A percentile compares a stretch with the other conserved stretches of the same genome.
Conservation (phyloP, 1,284 basidiomycete genomes). For the Cutaneotrichosporon cyanovorans region DNA sequence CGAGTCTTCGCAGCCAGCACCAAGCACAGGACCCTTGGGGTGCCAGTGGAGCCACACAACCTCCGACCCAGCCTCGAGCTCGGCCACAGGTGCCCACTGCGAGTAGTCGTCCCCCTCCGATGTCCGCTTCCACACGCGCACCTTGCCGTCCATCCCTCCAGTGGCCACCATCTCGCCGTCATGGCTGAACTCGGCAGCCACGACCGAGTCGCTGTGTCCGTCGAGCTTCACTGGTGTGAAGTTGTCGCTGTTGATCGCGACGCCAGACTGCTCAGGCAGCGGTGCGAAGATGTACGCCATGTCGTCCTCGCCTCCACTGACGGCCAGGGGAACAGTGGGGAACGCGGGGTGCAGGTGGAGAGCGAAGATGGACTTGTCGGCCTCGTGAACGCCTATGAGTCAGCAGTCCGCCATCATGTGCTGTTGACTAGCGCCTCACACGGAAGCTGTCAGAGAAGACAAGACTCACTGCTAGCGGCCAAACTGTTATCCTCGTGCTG, state of each 20-base stretch:
- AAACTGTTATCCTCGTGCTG: conserved; percentile 27
- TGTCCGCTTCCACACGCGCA: conserved; percentile 81
- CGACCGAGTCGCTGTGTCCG: conserved; percentile 89
- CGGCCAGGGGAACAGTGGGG: conserved; percentile 74
- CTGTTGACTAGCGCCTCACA: neutral
- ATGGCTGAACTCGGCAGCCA: conserved; percentile 66
- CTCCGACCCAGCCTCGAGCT: conserved; percentile 89
- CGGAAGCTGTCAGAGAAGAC: neutral
- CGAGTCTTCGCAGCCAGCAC: conserved; percentile 87
- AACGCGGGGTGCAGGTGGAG: conserved; percentile 64
- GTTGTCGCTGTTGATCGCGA: conserved; percentile 52
- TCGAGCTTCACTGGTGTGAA: conserved; percentile 73
- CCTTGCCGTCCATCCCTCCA: conserved; percentile 93
- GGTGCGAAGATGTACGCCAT: conserved; percentile 74
- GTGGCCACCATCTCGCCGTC: conserved; percentile 91
- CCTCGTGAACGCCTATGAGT: conserved; percentile 36
- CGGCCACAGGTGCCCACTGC: conserved; percentile 86
- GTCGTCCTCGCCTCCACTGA: conserved; percentile 93
- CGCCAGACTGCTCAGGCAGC: conserved; percentile 22
- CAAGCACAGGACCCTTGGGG: conserved; percentile 79
- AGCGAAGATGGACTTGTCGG: conserved; percentile 65
- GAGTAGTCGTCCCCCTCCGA: conserved; percentile 60
- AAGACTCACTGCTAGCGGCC: conserved; percentile 20
- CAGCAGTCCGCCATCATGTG: too few species aligned
- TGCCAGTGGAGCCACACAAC: conserved; percentile 96